phyloP scores from a whole-genome alignment of 2,329 filamentous ascomycete genomes.

The Madurella mycetomatis region DNA sequence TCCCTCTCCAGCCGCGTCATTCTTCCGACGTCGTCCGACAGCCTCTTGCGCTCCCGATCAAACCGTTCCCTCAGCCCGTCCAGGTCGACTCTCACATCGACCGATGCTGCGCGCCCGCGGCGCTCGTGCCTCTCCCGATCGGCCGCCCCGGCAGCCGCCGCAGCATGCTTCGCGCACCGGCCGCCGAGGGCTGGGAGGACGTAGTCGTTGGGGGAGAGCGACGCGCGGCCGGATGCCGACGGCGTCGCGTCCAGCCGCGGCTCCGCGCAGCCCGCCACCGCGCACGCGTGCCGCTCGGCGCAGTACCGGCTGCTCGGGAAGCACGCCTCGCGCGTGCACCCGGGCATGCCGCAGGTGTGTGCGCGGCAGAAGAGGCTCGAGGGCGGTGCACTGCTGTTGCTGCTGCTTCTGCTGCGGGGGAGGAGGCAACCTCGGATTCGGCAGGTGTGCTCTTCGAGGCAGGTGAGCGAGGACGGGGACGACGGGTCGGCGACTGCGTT shows the following conservation, averaged over 20 bases:
- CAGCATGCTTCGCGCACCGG: constrained; percentile 7
- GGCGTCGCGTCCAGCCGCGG: constrained; percentile 6
- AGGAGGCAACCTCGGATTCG: not conserved
- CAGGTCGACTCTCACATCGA: not conserved
- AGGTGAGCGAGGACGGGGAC: not conserved
- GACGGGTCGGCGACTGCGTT: not conserved
- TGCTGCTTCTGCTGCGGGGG: not conserved
- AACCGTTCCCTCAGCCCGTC: constrained; percentile 8
- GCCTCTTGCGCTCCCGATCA: constrained; percentile 9
- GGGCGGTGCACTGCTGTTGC: no score
- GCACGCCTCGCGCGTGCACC: constrained; percentile 1
- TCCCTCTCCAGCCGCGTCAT: constrained; percentile 8
- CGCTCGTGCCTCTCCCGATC: no score
- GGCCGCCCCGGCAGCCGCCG: no score
- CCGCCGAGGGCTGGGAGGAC: no score
- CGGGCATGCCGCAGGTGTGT: constrained; percentile 6
- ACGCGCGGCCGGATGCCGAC: constrained; percentile 2
- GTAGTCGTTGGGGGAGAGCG: no score
- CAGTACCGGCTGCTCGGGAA: not conserved
- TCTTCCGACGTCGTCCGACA: constrained; percentile 16
- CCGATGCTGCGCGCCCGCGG: constrained; percentile 2
- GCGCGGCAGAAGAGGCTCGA: constrained; percentile 6
- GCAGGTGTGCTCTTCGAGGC: constrained; percentile 4
- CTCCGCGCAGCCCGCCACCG: constrained; percentile 1
- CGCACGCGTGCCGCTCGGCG: constrained; percentile 9